Evolutionary conservation across 768 basidiomycete species (phyloP).

Genomic region (Candolleomyces aberdarensis): DNA sequence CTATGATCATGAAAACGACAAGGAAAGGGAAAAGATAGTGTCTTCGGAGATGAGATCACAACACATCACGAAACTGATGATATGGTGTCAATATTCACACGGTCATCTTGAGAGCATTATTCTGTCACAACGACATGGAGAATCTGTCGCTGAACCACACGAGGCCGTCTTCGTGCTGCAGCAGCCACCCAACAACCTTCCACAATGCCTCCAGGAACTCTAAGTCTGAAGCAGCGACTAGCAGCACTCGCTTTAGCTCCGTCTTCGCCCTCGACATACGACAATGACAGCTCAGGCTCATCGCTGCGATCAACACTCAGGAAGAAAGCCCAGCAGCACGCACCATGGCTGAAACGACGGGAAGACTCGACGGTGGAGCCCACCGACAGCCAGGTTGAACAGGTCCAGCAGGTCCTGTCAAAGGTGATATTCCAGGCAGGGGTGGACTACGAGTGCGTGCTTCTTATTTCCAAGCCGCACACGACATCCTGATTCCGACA

Average conservation of each 20-base stretch:
- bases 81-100: not conserved
- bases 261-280: constrained; percentile 44
- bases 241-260: constrained; percentile 56
- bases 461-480: not conserved
- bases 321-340: constrained; percentile 18
- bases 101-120: not conserved
- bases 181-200: not conserved
- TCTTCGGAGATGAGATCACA: not conserved
- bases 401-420: constrained; percentile 63
- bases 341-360: constrained; percentile 49
- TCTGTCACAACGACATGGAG: not conserved
- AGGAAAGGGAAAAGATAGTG: not conserved
- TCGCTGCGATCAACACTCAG: constrained; percentile 4
- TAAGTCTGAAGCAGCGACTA: constrained; percentile 64
- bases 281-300: constrained; percentile 8
- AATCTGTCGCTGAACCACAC: too few species aligned
- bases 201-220: constrained; percentile 20
- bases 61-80: not conserved
- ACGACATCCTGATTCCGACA: constrained; percentile 12
- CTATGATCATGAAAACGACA: not conserved
- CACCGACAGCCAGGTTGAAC: constrained; percentile 45
- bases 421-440: constrained; percentile 86
- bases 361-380: constrained; percentile 20
- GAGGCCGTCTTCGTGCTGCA: not conserved
- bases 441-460: constrained; percentile 80